These are phyloP conservation scores for Salix viminalis DNA, from an alignment of 345 rosid species.

Conservation along the genomic window DNA sequence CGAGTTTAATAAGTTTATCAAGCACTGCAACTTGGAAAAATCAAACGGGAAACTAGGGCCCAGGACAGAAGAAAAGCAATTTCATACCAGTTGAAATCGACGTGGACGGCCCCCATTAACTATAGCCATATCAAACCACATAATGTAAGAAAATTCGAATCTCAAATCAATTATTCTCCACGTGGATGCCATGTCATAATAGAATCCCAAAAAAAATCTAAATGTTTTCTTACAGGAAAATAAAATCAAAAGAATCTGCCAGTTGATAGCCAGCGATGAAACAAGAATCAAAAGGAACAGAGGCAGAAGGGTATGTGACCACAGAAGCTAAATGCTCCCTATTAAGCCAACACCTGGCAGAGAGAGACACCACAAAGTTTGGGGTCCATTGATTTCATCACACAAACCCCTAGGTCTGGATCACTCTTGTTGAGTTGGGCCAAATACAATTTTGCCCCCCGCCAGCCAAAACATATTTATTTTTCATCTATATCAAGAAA, in stretches of 20 bases:
- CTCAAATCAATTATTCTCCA: background rate
- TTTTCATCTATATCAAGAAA: background rate
- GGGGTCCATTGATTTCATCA: background rate
- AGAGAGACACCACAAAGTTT: background rate
- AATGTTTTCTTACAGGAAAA: background rate
- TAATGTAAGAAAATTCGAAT: background rate
- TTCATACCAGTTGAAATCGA: background rate
- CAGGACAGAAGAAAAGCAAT: background rate
- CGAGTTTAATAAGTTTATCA: too few relatives aligned
- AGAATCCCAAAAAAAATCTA: background rate
- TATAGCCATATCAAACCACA: background rate
- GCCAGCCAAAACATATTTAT: background rate
- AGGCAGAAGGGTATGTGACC: background rate
- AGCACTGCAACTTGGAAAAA: background rate
- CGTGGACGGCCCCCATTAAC: background rate
- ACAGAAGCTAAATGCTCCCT: background rate
- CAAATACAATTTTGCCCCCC: background rate
- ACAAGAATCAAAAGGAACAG: background rate
- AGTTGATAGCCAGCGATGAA: background rate
- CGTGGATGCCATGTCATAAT: background rate
- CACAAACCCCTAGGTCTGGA: background rate
- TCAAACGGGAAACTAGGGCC: background rate
- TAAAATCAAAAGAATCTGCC: background rate
- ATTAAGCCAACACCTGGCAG: background rate
- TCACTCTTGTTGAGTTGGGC: background rate